These are phyloP conservation scores for Ilex asprella DNA, from an alignment of 257 asterid genomes.

Conservation along the genomic window DNA sequence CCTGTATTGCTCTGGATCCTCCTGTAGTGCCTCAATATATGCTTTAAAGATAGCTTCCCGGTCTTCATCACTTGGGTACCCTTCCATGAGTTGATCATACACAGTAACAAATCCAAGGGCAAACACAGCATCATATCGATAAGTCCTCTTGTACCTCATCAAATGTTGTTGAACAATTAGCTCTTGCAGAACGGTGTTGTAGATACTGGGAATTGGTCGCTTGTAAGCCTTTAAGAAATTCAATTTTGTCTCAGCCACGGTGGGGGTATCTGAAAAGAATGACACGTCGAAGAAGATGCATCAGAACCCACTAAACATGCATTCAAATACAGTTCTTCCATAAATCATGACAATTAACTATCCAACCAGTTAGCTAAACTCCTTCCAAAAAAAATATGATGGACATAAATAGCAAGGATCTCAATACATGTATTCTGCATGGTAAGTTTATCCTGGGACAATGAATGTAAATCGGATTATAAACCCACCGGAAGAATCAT, in stretches of 20 bases:
- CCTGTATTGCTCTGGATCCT: slow-evolving; percentile 89
- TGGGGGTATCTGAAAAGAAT: slow-evolving; percentile 62
- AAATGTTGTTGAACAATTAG: slow-evolving; percentile 91
- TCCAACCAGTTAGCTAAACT: no score
- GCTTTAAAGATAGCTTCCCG: slow-evolving; percentile 81
- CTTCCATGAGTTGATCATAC: slow-evolving; percentile 91
- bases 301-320: slow-evolving; percentile 11
- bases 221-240: slow-evolving; percentile 81
- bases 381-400: no score
- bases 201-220: slow-evolving; percentile 87
- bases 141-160: slow-evolving; percentile 75
- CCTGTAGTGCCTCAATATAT: slow-evolving; percentile 66
- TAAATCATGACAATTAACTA: no score
- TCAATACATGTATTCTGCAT: no score
- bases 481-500: no score
- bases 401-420: no score
- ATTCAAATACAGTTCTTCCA: no score
- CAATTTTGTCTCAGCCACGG: slow-evolving; percentile 73
- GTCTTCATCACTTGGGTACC: slow-evolving; percentile 78
- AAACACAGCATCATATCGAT: slow-evolving; percentile 74
- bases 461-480: no score
- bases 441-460: no score
- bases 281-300: slow-evolving; percentile 8
- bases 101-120: slow-evolving; percentile 94
- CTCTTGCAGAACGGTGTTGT: slow-evolving; percentile 79